These are phyloP conservation scores for Solanum commersonii DNA, from an alignment of 257 asterid genomes.

Conservation along the genomic window DNA sequence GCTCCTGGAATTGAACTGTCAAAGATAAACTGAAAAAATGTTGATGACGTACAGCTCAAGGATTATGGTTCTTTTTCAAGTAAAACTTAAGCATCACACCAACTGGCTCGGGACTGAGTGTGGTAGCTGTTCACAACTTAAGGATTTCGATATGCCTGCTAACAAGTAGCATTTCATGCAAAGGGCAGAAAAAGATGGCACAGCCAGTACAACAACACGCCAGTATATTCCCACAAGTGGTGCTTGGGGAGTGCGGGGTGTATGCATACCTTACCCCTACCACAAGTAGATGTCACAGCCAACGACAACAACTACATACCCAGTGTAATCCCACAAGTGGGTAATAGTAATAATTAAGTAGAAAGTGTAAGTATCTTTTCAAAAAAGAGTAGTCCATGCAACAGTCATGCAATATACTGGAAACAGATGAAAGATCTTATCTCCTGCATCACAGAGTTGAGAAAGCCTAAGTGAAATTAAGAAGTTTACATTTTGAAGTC, in stretches of 20 bases:
- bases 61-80: background rate
- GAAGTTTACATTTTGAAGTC: slow-evolving; percentile 74
- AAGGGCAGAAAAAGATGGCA: background rate
- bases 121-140: background rate
- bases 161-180: background rate
- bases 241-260: background rate
- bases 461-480: background rate
- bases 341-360: background rate
- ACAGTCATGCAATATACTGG: background rate
- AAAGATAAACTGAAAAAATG: background rate
- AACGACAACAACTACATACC: background rate
- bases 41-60: background rate
- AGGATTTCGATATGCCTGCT: background rate
- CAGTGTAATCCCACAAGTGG: background rate
- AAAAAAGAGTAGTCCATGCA: background rate
- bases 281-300: background rate
- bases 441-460: background rate
- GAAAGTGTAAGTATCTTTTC: background rate
- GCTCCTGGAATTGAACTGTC: background rate
- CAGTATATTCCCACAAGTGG: background rate
- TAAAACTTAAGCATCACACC: background rate
- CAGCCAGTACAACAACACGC: background rate
- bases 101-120: background rate
- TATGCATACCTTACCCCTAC: background rate
- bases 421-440: background rate